Conservation (phyloP, 345 rosid species). For the Fremontodendron californicum region DNA sequence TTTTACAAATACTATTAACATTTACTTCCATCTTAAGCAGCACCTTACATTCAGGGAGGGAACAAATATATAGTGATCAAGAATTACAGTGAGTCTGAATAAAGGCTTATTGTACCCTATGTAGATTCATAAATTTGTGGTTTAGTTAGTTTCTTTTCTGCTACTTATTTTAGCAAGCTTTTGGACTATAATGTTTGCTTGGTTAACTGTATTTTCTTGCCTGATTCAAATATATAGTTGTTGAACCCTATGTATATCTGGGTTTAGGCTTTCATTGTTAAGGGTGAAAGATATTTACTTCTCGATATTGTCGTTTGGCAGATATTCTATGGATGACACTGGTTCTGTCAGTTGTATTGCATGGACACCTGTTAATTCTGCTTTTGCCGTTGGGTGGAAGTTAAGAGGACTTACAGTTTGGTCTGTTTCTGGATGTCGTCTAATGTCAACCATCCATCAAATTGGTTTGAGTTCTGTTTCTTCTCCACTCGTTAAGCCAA, state of each 20-base stretch:
- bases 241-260: neutral
- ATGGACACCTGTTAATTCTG: slow-evolving; percentile 98
- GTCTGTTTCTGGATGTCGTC: slow-evolving; percentile 97
- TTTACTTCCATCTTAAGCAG: neutral
- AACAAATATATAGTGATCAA: neutral
- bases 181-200: neutral
- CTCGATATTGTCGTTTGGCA: slow-evolving; percentile 33
- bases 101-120: neutral
- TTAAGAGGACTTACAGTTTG: slow-evolving; percentile 92
- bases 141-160: neutral
- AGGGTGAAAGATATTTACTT: neutral
- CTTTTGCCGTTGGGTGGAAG: slow-evolving; percentile 99
- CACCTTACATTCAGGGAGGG: neutral
- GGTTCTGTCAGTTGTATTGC: slow-evolving; percentile 90
- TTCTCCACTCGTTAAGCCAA: slow-evolving; percentile 67
- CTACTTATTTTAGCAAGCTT: neutral
- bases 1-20: neutral
- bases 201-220: neutral
- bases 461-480: slow-evolving; percentile 78
- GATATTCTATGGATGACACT: slow-evolving; percentile 88
- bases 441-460: slow-evolving; percentile 97
- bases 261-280: neutral
- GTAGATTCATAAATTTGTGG: neutral
- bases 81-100: neutral
- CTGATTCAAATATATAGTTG: neutral